Evolutionary conservation across 176 grass and related monocot genomes (phyloP).

Genomic region (Triticum aestivum): IWGSC_CS_RefSeq_v2.1 NC_057802.1:565339478-565339977

Average conservation of each 20-base stretch:
- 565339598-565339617: too few relatives aligned
- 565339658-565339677: too few relatives aligned
- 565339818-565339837: slow-evolving; percentile 85
- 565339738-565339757: slow-evolving; percentile 54
- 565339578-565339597: too few relatives aligned
- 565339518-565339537: slow-evolving; percentile 74
- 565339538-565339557: slow-evolving; percentile 61
- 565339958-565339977: slow-evolving; percentile 93
- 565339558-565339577: slow-evolving; percentile 31
- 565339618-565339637: too few relatives aligned
- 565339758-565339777: slow-evolving; percentile 88
- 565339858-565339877: slow-evolving; percentile 82
- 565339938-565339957: slow-evolving; percentile 77
- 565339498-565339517: slow-evolving; percentile 79
- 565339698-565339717: slow-evolving; percentile 25
- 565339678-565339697: too few relatives aligned
- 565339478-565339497: slow-evolving; percentile 12
- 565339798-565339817: slow-evolving; percentile 54
- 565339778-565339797: slow-evolving; percentile 71
- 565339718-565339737: slow-evolving; percentile 54
- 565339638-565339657: too few relatives aligned
- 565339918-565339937: slow-evolving; percentile 80
- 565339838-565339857: slow-evolving; percentile 87
- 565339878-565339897: slow-evolving; percentile 83
- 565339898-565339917: slow-evolving; percentile 86